Evolutionary conservation across 345 rosid species (phyloP).

Genomic region (Gossypium ekmanianum): DNA sequence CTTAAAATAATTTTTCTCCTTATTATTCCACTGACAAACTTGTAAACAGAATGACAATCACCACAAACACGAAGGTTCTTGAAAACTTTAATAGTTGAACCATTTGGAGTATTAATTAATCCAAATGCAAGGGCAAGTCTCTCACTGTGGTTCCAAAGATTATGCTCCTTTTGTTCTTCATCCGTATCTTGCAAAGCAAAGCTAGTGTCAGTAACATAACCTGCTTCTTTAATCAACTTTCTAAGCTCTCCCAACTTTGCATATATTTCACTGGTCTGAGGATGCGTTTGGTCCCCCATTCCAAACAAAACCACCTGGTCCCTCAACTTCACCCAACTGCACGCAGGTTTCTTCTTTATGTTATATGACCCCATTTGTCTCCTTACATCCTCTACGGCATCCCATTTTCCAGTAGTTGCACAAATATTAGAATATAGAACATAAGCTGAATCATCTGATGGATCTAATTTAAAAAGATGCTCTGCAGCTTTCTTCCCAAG

Average conservation of each 20-base stretch:
- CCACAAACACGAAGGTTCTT: slow-evolving; percentile 84
- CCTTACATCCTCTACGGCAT: slow-evolving; percentile 59
- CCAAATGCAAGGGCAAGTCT: slow-evolving; percentile 83
- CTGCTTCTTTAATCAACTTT: slow-evolving; percentile 72
- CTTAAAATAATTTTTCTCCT: slow-evolving; percentile 52
- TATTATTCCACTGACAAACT: slow-evolving; percentile 53
- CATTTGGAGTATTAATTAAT: slow-evolving; percentile 54
- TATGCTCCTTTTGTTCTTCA: slow-evolving; percentile 88
- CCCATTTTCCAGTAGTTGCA: slow-evolving; percentile 87
- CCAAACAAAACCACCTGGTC: slow-evolving; percentile 58
- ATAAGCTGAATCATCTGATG: slow-evolving; percentile 77
- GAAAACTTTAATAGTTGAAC: slow-evolving; percentile 58
- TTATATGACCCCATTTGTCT: slow-evolving; percentile 65
- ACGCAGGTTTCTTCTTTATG: slow-evolving; percentile 76
- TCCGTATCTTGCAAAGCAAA: slow-evolving; percentile 80
- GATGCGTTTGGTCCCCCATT: slow-evolving; percentile 69
- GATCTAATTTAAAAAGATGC: slow-evolving; percentile 52
- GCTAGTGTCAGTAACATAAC: slow-evolving; percentile 76
- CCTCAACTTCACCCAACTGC: slow-evolving; percentile 90
- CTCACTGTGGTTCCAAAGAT: slow-evolving; percentile 88
- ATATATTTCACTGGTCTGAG: slow-evolving; percentile 48
- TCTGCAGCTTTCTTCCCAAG: slow-evolving; percentile 74
- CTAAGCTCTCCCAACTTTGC: slow-evolving; percentile 72
- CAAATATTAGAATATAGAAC: slow-evolving; percentile 78
- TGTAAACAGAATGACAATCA: slow-evolving; percentile 82